Percentiles rank a stretch among this genome's conserved stretches.
These are phyloP conservation scores for Mortierella sp. DNA, from an alignment of 371 early-diverging fungal species.

Conservation along the genomic window DNA sequence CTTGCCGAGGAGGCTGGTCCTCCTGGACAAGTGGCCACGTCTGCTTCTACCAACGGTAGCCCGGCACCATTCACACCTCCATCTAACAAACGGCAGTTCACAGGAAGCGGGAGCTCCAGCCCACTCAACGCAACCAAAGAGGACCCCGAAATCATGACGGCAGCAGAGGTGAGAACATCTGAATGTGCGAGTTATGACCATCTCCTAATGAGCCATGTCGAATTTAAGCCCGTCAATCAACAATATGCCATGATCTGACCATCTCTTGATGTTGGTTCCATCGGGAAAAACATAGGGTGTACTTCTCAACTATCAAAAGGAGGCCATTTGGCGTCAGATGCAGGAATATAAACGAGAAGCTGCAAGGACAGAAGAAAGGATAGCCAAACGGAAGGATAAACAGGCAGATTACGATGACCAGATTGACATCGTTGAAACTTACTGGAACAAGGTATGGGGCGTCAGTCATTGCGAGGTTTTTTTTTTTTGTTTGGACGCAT, in stretches of 20 bases:
- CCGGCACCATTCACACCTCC: slow-evolving; percentile 28
- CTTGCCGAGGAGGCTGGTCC: slow-evolving; percentile 30
- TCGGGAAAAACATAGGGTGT: slow-evolving; percentile 22
- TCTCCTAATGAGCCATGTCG: neutral
- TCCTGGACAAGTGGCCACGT: slow-evolving; percentile 16
- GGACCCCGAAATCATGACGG: slow-evolving; percentile 35
- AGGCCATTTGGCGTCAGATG: slow-evolving; percentile 84
- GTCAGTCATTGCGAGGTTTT: neutral
- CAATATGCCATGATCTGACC: neutral
- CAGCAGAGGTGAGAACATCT: slow-evolving; percentile 35
- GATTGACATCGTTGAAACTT: slow-evolving; percentile 25
- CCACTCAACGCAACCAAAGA: slow-evolving; percentile 24
- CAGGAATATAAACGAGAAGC: slow-evolving; percentile 78
- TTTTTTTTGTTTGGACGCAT: neutral
- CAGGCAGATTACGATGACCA: slow-evolving; percentile 42
- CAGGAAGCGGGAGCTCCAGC: slow-evolving; percentile 28
- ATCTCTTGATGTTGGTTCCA: neutral
- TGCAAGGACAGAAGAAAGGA: slow-evolving; percentile 54
- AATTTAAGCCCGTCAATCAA: no score
- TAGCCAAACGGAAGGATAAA: slow-evolving; percentile 53
- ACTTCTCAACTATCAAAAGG: slow-evolving; percentile 73
- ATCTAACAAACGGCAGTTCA: slow-evolving; percentile 44
- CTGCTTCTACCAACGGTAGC: slow-evolving; percentile 16
- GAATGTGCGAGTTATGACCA: neutral
- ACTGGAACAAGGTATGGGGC: slow-evolving; percentile 52